phyloP scores from a whole-genome alignment of 179 eudicot genomes.

The Drosera spatulata region DNA sequence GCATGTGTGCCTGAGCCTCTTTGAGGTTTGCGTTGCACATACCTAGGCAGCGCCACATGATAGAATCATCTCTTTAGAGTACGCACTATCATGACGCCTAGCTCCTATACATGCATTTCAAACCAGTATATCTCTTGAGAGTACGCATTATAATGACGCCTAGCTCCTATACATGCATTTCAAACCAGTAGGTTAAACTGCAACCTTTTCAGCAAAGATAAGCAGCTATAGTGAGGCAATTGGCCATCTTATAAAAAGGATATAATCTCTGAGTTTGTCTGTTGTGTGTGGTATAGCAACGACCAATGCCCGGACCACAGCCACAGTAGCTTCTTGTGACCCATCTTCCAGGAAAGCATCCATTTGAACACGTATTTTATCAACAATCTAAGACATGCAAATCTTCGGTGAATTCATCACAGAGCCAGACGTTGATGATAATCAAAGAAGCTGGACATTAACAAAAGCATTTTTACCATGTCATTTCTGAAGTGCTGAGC shows the following conservation, averaged over 20 bases:
- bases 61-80: too few relatives aligned
- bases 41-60: too few relatives aligned
- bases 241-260: slow-evolving; percentile 39
- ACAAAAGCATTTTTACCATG: slow-evolving; percentile 34
- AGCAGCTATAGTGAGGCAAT: background rate
- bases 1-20: too few relatives aligned
- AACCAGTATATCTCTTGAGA: too few relatives aligned
- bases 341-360: slow-evolving; percentile 99
- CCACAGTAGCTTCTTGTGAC: slow-evolving; percentile 89
- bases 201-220: background rate
- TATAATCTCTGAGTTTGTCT: slow-evolving; percentile 92
- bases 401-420: slow-evolving; percentile 6
- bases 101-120: too few relatives aligned
- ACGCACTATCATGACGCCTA: too few relatives aligned
- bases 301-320: slow-evolving; percentile 89
- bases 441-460: background rate
- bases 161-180: too few relatives aligned
- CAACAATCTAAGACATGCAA: slow-evolving; percentile 56
- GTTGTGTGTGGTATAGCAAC: slow-evolving; percentile 94
- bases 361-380: slow-evolving; percentile 97
- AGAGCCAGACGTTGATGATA: slow-evolving; percentile 1
- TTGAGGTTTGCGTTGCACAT: too few relatives aligned
- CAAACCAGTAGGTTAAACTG: background rate
- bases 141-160: too few relatives aligned
- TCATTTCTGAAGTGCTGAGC: slow-evolving; percentile 94